Base-by-base conservation (phyloP, 2,329 filamentous ascomycete genomes). In the Trichocomaceae sp. region DNA sequence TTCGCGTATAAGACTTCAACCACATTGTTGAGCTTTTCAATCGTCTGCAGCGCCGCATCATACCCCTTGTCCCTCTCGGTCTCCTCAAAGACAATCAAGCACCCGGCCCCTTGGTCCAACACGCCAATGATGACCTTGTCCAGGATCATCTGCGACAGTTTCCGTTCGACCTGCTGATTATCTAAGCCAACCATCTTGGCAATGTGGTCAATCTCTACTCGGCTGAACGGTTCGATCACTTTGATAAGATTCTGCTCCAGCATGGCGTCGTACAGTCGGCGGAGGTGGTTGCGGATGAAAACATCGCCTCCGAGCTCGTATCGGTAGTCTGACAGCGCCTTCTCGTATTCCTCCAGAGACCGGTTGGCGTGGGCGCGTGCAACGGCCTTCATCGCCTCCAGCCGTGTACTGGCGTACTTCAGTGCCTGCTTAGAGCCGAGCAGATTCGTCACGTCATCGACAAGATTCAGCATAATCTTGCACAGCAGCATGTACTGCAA, bases 181-280 rank as follows among this genome's bases (percentile, higher is more conserved):
- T 97, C 93, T 59, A 99, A 80, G 39, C 92, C 91, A 51, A 99
- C 93, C 87, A 97, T 95, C 79, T 93, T 90, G 63, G 93, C 92
- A 66, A 99, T 90, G 72, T 99, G 93, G 64, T 86, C 87, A 65
- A 99, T 95, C 76, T 99, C 93, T 52, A 99, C 93, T 59, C 91
- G 84, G 67, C 89, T 95, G 77, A 97, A 99, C 20, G 93, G 93
- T 80, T 99, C 93, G 69, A 99, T 99, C 60, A 99, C 93, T 80
- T 99, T 97, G 82, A 97, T 95, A 42, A 99, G 82, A 74, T 99
- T 99, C 81, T 99, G 93, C 79, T 99, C 93, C 69, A 99, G 76
- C 90, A 99, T 96, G 70, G 91, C 90, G 74, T 99, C 93, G 77
- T 99, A 99, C 50, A 99, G 81, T 50, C 90, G 87, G 58, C 91